Evolutionary conservation across 2,329 filamentous ascomycete species (phyloP).

Genomic region (Periconia macrospinosa): DNA sequence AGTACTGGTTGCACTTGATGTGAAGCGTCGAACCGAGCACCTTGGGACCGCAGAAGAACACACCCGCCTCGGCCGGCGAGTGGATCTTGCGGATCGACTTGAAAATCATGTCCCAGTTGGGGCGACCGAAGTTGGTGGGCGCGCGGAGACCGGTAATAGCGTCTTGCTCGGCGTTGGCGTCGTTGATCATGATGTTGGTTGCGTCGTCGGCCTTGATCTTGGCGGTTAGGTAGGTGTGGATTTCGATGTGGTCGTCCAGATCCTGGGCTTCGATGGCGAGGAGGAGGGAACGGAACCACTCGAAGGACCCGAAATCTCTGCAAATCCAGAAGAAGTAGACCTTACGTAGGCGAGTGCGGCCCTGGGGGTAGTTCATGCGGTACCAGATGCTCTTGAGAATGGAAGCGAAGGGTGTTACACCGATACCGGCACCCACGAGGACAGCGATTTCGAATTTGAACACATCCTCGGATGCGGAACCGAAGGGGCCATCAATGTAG

Average conservation of each 20-base stretch:
- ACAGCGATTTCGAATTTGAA: conserved; percentile 66
- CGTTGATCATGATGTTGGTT: conserved; percentile 92
- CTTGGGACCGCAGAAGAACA: conserved; percentile 82
- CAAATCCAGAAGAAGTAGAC: conserved; percentile 95
- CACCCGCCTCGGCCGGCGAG: conserved; percentile 45
- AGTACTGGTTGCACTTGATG: conserved; percentile 86
- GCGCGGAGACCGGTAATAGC: conserved; percentile 80
- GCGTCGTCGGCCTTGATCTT: conserved; percentile 85
- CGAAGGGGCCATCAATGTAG: conserved; percentile 84
- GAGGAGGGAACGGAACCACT: conserved; percentile 85
- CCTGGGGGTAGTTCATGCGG: conserved; percentile 83
- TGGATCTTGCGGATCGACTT: conserved; percentile 75
- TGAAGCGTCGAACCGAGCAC: conserved; percentile 75
- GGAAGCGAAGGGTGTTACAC: conserved; percentile 56
- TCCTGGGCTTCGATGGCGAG: conserved; percentile 86
- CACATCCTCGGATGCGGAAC: conserved; percentile 83
- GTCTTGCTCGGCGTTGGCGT: conserved; percentile 80
- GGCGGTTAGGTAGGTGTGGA: conserved; percentile 85
- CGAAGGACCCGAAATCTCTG: conserved; percentile 83
- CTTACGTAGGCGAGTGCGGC: conserved; percentile 77
- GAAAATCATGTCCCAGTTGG: conserved; percentile 92
- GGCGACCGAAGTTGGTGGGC: conserved; percentile 82
- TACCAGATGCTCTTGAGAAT: conserved; percentile 86
- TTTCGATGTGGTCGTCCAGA: conserved; percentile 80
- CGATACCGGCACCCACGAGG: conserved; percentile 55